Base-by-base conservation (phyloP, 805 yeast genomes). In the Ogataea trehaloabstinens region DNA sequence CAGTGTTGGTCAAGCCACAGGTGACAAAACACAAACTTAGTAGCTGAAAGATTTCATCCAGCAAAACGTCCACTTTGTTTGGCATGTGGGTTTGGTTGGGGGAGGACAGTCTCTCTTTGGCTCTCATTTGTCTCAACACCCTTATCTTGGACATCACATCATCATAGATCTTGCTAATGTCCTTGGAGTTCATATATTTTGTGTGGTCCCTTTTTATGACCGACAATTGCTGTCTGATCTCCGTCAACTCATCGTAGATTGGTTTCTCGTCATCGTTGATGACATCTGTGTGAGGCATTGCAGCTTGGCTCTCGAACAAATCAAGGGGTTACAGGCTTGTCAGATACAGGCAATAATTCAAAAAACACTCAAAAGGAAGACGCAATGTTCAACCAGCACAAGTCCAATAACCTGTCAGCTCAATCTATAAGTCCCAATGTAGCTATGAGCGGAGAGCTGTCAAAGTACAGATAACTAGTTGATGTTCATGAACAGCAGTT, bases 1-100 rank as follows among this genome's bases (percentile, higher is more conserved):
- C 95, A 24, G 88, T 76, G 51, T 88, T 82, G 33, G 85, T 84
- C 51, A 88, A 69, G 3, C 99, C 99, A 42, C 95, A 93, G 2
- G 98, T 87, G 55, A 91, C 77, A 61, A 90, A 87, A 49, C 93
- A 84, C 36, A 93, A 70, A 11, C 95, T 84, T 31, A 91, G 66
- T 34, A 93, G 66, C 61, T 91, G 96, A 71, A 91, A 88, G 17
- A 85, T 86, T 53, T 90, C 97, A 60, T 90, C 97, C 30, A 87
- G 70, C 8, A 85, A 72, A 7, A 78, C 68, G 55, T 90, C 96
- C 12, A 85, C 87, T 44, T 63, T 59, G 45, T 73, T 74, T 34
- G 78, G 77, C 19, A 45, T 25, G 15, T 27, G 30, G 7, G 30
- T 27, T 24, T 33, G 33, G 22, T 10, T 46, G 13, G 22, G 34